Evolutionary conservation across 2,329 filamentous ascomycete genomes (phyloP).

Genomic region (Helotiales sp.): DNA sequence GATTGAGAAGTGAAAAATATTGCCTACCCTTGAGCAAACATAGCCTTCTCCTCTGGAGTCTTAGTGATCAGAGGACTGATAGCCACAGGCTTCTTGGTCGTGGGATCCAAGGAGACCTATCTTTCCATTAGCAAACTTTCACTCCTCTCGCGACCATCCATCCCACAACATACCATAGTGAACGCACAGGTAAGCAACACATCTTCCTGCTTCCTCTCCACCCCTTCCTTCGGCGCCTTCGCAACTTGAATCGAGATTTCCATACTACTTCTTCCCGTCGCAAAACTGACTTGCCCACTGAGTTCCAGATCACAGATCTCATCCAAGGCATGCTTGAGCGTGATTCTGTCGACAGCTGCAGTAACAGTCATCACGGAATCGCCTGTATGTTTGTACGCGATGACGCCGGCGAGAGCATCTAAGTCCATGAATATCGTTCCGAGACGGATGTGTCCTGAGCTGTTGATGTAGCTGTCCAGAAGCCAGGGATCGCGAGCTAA

Average conservation of each 20-base stretch:
- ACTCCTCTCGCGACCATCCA: not conserved
- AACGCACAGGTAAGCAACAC: slow-evolving; percentile 73
- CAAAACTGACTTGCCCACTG: slow-evolving; percentile 59
- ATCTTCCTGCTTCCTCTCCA: slow-evolving; percentile 60
- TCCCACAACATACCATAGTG: slow-evolving; percentile 63
- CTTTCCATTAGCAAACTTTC: not conserved
- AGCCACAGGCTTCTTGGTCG: slow-evolving; percentile 67
- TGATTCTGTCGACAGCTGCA: slow-evolving; percentile 48
- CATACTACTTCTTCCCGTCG: slow-evolving; percentile 70
- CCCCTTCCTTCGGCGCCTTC: slow-evolving; percentile 61
- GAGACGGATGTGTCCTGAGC: slow-evolving; percentile 67
- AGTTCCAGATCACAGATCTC: slow-evolving; percentile 74
- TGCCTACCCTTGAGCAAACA: slow-evolving; percentile 61
- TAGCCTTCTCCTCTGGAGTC: slow-evolving; percentile 63
- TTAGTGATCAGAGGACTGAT: slow-evolving; percentile 65
- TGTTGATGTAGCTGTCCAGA: slow-evolving; percentile 72
- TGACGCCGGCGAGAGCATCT: slow-evolving; percentile 72
- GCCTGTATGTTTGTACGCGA: slow-evolving; percentile 72
- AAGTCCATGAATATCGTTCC: slow-evolving; percentile 66
- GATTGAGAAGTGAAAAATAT: not conserved
- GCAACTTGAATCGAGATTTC: slow-evolving; percentile 72
- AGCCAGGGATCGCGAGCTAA: slow-evolving; percentile 72
- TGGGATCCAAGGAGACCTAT: slow-evolving; percentile 63
- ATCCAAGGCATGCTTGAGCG: slow-evolving; percentile 64
- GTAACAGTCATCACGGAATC: slow-evolving; percentile 55